phyloP scores from a whole-genome alignment of 1,284 basidiomycete genomes.

The Ustilago curta region DNA sequence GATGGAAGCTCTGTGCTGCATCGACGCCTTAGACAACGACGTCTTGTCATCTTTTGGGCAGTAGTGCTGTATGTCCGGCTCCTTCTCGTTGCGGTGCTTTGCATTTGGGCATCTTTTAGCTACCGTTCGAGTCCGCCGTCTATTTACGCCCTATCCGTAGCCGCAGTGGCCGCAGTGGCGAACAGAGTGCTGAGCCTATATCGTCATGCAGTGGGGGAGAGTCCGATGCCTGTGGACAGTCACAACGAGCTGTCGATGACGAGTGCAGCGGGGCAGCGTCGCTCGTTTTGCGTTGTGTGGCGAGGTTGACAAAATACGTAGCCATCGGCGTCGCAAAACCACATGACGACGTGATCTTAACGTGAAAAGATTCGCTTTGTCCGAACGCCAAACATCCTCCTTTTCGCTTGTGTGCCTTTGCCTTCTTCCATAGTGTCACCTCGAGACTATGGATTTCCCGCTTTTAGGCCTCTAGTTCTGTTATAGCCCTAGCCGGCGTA shows the following conservation, averaged over 20 bases:
- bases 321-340: constrained; percentile 26
- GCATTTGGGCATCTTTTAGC: not conserved
- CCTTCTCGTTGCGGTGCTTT: not conserved
- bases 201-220: not conserved
- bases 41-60: not conserved
- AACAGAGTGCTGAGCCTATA: not conserved
- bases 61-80: not conserved
- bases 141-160: constrained; percentile 10
- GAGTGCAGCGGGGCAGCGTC: not conserved
- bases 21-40: not conserved
- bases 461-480: not conserved
- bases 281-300: not conserved
- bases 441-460: not conserved
- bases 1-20: not conserved
- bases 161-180: constrained; percentile 7
- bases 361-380: not conserved
- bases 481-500: not conserved
- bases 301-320: not conserved
- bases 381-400: constrained; percentile 4
- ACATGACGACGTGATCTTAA: constrained; percentile 32
- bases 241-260: not conserved
- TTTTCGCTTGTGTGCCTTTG: not conserved
- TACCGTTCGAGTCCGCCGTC: constrained; percentile 12
- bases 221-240: not conserved
- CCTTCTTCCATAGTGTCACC: constrained; percentile 12